A percentile compares a stretch with the other conserved stretches of the same genome.
These are phyloP conservation scores for Colletotrichum sp. DNA, from an alignment of 2,329 filamentous ascomycete genomes.

Conservation along the genomic window DNA sequence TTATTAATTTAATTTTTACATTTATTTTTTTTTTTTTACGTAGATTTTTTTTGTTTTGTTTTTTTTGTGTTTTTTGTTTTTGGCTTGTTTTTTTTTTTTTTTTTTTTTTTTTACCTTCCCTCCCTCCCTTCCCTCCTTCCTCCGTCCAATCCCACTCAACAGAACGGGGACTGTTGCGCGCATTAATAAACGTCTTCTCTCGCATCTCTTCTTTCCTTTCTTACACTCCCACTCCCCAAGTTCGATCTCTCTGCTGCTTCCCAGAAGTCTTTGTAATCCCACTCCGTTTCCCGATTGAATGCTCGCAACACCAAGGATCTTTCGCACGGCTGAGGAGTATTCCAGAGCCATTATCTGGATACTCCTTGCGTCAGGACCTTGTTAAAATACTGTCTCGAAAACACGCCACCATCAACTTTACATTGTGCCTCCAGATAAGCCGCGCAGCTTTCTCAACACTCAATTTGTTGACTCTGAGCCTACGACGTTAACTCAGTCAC, in stretches of 20 bases:
- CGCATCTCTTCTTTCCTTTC: neutral
- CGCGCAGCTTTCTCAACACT: neutral
- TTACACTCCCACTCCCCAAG: neutral
- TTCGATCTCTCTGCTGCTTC: neutral
- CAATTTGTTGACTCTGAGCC: neutral
- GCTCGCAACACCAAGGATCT: constrained; percentile 23
- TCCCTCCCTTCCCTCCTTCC: neutral
- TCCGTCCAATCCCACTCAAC: neutral
- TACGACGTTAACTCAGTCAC: neutral
- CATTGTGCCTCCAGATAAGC: neutral
- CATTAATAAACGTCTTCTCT: neutral
- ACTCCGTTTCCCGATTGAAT: neutral
- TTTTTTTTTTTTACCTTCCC: too few species aligned
- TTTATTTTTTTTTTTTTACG: too few species aligned
- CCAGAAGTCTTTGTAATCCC: neutral
- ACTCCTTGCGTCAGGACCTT: constrained; percentile 68
- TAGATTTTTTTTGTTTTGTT: too few species aligned
- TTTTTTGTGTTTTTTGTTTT: too few species aligned
- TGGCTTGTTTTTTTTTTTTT: too few species aligned
- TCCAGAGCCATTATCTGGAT: constrained; percentile 60
- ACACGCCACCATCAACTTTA: neutral
- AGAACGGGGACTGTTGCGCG: neutral
- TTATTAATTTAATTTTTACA: too few species aligned
- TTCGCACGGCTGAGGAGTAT: constrained; percentile 69
- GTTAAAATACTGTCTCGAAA: constrained; percentile 15